phyloP scores from a whole-genome alignment of 352 stramenopile genomes.

The Phytophthora hybrid region DNA sequence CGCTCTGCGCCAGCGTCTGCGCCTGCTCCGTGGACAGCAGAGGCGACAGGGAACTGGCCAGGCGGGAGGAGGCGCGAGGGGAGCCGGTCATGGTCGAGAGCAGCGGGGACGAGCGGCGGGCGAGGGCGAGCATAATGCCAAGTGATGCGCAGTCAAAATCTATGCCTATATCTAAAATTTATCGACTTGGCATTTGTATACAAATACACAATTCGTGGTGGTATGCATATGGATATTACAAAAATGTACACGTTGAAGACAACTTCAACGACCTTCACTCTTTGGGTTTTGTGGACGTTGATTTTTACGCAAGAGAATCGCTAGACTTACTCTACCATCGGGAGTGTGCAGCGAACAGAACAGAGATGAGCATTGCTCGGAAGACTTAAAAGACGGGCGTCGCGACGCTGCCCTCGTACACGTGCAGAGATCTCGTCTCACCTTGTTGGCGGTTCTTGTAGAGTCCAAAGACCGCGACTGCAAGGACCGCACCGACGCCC shows the following conservation, averaged over 20 bases:
- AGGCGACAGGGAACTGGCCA: conserved; percentile 41
- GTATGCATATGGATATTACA: background rate
- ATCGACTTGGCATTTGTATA: background rate
- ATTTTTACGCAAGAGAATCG: background rate
- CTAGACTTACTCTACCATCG: background rate
- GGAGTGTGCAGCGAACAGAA: no score
- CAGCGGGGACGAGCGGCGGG: conserved; percentile 13
- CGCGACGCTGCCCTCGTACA: conserved; percentile 20
- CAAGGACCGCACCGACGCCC: conserved; percentile 26
- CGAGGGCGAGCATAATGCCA: conserved; percentile 8
- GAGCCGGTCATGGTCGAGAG: conserved; percentile 21
- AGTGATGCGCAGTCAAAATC: conserved; percentile 1
- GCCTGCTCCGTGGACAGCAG: conserved; percentile 69
- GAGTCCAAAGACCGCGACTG: conserved; percentile 25
- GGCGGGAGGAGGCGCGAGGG: background rate
- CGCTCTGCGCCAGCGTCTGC: conserved; percentile 40
- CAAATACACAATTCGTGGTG: background rate
- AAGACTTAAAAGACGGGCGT: conserved; percentile 27
- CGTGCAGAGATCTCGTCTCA: conserved; percentile 17
- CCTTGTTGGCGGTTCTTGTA: conserved; percentile 31
- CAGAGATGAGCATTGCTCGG: no score
- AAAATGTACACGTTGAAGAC: background rate
- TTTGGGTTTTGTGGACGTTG: no score
- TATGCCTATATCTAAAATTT: no score
- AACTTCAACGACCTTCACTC: background rate